Percentiles rank a stretch among this genome's conserved stretches.
These are phyloP conservation scores for Daldinia concentrica DNA, from an alignment of 495 filamentous ascomycete genomes.

Conservation along the genomic window DNA sequence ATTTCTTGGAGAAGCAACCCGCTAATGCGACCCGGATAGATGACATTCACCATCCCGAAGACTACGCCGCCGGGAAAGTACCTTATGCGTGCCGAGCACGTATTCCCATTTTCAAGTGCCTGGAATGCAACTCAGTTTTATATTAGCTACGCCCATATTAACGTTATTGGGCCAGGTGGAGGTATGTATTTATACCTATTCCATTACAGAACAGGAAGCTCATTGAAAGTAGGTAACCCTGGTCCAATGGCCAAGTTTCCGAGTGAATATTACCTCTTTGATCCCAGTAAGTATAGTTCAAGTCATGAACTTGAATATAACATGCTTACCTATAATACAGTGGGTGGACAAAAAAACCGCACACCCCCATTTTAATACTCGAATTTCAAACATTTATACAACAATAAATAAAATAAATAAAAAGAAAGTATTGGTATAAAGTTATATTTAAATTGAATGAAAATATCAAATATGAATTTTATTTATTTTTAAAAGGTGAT, in stretches of 20 bases:
- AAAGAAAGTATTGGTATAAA: too few species aligned
- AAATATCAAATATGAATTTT: too few species aligned
- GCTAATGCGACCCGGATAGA: not conserved
- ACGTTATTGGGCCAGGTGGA: not conserved
- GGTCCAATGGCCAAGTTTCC: not conserved
- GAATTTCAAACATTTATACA: too few species aligned
- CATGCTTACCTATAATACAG: not conserved
- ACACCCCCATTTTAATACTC: too few species aligned
- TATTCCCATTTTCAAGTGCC: not conserved
- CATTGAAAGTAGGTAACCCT: not conserved
- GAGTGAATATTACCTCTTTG: not conserved
- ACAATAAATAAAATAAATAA: too few species aligned
- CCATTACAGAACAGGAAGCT: not conserved
- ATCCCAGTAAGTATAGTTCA: not conserved
- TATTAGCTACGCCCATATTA: slow-evolving; percentile 1
- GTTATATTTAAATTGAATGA: too few species aligned
- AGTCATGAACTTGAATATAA: not conserved
- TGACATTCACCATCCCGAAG: slow-evolving; percentile 6
- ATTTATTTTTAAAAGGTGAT: too few species aligned
- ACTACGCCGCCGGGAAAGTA: slow-evolving; percentile 6
- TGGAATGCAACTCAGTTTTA: not conserved
- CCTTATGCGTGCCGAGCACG: not conserved
- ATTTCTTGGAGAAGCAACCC: not conserved
- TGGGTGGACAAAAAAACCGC: too few species aligned
- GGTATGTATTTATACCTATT: not conserved